Conservation (phyloP, 345 rosid genomes). For the Gossypium stocksii region DNA sequence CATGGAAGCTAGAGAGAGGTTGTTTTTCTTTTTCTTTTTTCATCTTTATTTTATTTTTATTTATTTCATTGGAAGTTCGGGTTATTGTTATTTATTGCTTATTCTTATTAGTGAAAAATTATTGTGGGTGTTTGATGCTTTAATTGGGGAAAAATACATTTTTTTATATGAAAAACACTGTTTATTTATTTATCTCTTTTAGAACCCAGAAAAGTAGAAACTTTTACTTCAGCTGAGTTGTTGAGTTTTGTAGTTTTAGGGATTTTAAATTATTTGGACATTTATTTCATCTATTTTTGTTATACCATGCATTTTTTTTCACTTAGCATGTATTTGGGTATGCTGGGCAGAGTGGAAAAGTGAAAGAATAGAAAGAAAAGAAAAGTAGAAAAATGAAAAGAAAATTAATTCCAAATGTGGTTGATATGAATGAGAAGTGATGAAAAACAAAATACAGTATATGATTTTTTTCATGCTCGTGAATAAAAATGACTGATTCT, state of each 20-base stretch:
- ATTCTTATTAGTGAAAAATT: too few relatives aligned
- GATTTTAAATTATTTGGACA: neutral
- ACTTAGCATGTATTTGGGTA: too few relatives aligned
- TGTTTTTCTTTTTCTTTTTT: slow-evolving; percentile 8
- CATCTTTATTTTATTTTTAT: neutral
- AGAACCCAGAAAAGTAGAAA: neutral
- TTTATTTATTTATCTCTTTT: neutral
- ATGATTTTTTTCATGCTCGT: too few relatives aligned
- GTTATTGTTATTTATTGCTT: neutral
- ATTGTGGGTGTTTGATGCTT: neutral
- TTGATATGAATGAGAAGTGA: too few relatives aligned
- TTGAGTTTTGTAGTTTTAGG: neutral
- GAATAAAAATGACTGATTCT: too few relatives aligned
- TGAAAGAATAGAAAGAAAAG: too few relatives aligned
- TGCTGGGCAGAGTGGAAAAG: too few relatives aligned
- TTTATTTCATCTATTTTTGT: neutral
- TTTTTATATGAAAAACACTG: neutral
- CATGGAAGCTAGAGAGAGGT: slow-evolving; percentile 67
- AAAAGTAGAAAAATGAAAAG: too few relatives aligned
- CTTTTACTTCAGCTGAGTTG: neutral
- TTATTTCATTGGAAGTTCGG: neutral
- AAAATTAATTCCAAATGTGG: too few relatives aligned
- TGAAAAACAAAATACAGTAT: too few relatives aligned
- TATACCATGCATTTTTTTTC: neutral
- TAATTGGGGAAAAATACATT: neutral